phyloP scores from a whole-genome alignment of 176 grass and related monocot species.

The Eragrostis nindensis region DNA sequence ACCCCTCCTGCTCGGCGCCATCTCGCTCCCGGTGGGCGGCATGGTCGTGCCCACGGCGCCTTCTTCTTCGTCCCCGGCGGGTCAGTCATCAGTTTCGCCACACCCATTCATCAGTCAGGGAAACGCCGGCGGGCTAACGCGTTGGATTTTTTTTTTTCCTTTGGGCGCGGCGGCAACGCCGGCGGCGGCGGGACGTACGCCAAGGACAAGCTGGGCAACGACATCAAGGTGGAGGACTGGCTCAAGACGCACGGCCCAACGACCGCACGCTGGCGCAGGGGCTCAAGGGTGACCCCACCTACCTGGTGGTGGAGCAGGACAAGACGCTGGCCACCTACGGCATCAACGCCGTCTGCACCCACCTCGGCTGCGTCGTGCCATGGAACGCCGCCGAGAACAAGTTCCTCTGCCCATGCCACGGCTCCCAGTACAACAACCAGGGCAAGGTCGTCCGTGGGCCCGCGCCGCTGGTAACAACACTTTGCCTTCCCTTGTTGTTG shows the following conservation, averaged over 20 bases:
- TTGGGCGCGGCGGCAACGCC: conserved; percentile 40
- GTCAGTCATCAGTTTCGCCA: no score
- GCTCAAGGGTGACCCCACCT: conserved; percentile 88
- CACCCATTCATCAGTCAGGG: no score
- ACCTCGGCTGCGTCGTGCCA: conserved; percentile 91
- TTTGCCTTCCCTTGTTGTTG: neutral
- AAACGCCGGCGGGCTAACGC: no score
- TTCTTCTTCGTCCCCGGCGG: conserved; percentile 82
- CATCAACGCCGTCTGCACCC: conserved; percentile 92
- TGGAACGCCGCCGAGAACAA: conserved; percentile 95
- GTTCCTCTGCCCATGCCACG: conserved; percentile 96
- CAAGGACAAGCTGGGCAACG: conserved; percentile 96
- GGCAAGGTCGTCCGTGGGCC: conserved; percentile 93
- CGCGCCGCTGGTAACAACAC: conserved; percentile 70
- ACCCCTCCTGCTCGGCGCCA: conserved; percentile 83
- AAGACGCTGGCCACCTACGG: conserved; percentile 80
- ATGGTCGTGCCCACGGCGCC: conserved; percentile 78
- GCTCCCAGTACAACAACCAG: conserved; percentile 96
- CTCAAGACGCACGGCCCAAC: conserved; percentile 76
- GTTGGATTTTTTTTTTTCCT: no score
- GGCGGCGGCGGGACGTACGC: conserved; percentile 43
- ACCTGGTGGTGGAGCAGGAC: conserved; percentile 83
- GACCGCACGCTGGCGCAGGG: conserved; percentile 81
- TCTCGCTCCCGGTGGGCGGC: conserved; percentile 73
- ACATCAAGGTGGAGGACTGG: conserved; percentile 56